Conservation (phyloP, 2,329 filamentous ascomycete genomes). For the Aureobasidium sp. region DNA sequence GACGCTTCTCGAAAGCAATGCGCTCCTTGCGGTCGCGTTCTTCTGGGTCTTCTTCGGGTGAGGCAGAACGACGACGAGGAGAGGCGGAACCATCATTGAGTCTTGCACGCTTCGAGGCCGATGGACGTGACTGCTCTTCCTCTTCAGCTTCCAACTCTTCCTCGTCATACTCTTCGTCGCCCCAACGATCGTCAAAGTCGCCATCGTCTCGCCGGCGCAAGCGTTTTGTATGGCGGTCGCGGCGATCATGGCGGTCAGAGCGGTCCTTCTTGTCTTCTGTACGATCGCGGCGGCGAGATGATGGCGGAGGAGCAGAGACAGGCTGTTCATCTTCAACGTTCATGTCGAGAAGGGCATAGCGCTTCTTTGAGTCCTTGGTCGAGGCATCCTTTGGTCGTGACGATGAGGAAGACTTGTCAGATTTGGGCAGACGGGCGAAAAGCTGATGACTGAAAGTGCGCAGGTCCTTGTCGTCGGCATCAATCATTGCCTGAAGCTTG, state of each 20-base stretch:
- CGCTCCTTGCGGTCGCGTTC: constrained; percentile 65
- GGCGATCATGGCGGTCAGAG: constrained; percentile 22
- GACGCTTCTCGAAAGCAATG: constrained; percentile 70
- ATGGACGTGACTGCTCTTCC: constrained; percentile 57
- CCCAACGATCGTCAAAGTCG: constrained; percentile 74
- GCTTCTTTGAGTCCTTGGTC: constrained; percentile 37
- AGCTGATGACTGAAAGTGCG: constrained; percentile 43
- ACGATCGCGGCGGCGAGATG: constrained; percentile 30
- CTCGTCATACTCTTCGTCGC: constrained; percentile 59
- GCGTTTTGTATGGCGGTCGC: constrained; percentile 34
- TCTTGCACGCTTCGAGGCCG: constrained; percentile 64
- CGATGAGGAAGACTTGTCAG: constrained; percentile 8
- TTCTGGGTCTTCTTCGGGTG: constrained; percentile 30
- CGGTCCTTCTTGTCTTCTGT: constrained; percentile 29
- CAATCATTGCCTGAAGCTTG: constrained; percentile 47
- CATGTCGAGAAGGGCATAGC: constrained; percentile 50
- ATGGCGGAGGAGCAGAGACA: constrained; percentile 19
- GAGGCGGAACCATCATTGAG: constrained; percentile 49
- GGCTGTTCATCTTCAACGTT: constrained; percentile 27
- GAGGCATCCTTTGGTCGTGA: constrained; percentile 21
- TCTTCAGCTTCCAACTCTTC: constrained; percentile 36
- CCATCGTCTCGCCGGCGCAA: constrained; percentile 43
- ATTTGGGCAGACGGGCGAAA: constrained; percentile 31
- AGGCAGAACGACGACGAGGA: constrained; percentile 21
- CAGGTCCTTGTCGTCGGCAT: constrained; percentile 41